Conservation (phyloP, 2,329 filamentous ascomycete genomes). For the Colletotrichum orchidophilum region DNA sequence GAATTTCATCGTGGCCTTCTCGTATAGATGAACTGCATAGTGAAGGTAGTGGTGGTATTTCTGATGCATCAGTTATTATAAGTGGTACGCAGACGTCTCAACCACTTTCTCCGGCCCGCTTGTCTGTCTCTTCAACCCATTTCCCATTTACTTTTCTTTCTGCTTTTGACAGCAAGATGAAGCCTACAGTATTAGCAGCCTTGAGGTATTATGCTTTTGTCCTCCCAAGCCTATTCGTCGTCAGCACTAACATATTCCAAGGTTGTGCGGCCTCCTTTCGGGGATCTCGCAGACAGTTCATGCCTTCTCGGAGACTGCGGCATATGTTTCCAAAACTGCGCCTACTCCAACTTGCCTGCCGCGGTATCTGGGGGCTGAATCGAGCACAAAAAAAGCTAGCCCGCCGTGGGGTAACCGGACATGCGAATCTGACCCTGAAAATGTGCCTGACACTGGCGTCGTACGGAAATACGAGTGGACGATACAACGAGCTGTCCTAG, state of each 20-base stretch:
- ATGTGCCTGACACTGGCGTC: slow-evolving; percentile 26
- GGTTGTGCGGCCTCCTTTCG: slow-evolving; percentile 10
- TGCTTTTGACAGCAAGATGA: background rate
- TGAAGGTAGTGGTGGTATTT: background rate
- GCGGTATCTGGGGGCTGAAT: background rate
- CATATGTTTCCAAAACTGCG: background rate
- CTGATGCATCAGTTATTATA: background rate
- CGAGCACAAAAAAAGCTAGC: background rate
- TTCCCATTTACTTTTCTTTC: background rate
- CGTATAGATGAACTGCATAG: background rate
- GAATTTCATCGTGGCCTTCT: background rate
- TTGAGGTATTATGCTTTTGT: background rate
- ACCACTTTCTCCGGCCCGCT: background rate
- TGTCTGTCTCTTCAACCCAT: no score
- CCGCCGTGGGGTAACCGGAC: slow-evolving; percentile 23
- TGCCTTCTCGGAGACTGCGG: background rate
- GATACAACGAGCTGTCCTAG: slow-evolving; percentile 3
- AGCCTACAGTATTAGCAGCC: background rate
- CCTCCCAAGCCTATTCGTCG: background rate
- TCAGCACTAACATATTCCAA: background rate
- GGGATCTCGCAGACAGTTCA: background rate
- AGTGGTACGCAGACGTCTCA: background rate
- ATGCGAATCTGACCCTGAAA: slow-evolving; percentile 14
- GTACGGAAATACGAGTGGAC: slow-evolving; percentile 30
- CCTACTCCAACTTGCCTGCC: slow-evolving; percentile 2